Base-by-base conservation (phyloP, 129 eudicot genomes). In the Flaveria brownii region DNA sequence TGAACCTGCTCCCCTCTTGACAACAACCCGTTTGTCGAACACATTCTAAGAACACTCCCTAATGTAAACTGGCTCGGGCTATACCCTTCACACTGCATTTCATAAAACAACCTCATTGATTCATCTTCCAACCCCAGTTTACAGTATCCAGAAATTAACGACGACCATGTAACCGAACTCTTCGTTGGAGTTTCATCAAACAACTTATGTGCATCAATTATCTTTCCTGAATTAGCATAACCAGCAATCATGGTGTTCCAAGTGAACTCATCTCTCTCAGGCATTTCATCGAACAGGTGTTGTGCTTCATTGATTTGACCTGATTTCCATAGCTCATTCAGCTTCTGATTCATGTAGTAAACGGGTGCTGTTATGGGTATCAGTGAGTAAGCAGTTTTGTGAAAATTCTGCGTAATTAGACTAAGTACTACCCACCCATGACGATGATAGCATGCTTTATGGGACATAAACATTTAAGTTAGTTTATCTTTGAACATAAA, bases 221-320 rank as follows among this genome's bases (percentile, higher is more conserved):
- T 59, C 30, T 73, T 85, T 51, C 92, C 97, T 2, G 86, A 61
- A 75, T 81, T 83, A 2, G 87, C 88, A 60, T 79, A 91, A 30
- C 89, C 96, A 50, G 96, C 82, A 60, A 91, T 56, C 89, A 91
- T 85, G 54, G 92, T 85, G 20, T 89, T 91, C 85, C 87, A 89
- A 1, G 96, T 85, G 59, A 85, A 87, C 73, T 87, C 92, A 49
- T 91, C 97, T 65, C 71, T 82, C 13, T 82, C 78, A 43, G 90
- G 84, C 96, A 91, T 89, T 89, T 78, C 70, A 69, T 82, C 91
- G 57, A 92, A 92, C 88, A 89, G 75, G 67, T 87, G 64, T 17
- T 75, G 88, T 20, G 97, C 97, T 17, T 85, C 86, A 54, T 78
- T 82, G 42, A 78, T 51, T 63, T 47, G 86, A 66, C 96, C 92